Conservation (phyloP, 140 eudicot genomes). For the Bidens hawaiensis region DNA sequence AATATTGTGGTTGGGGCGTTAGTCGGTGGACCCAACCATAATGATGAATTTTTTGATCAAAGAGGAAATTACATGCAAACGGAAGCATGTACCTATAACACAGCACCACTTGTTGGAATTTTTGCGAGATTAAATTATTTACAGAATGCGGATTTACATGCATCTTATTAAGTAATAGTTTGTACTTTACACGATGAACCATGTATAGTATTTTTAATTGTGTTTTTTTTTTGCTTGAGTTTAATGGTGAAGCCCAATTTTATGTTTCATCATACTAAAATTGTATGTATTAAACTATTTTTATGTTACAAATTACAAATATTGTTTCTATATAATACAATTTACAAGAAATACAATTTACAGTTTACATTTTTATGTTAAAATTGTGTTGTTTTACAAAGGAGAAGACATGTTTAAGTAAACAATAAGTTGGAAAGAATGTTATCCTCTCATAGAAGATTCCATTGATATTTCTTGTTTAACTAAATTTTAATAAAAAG, state of each 20-base stretch:
- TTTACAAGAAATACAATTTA: too few species aligned
- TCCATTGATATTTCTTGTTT: too few species aligned
- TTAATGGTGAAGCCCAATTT: background rate
- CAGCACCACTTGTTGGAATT: constrained; percentile 84
- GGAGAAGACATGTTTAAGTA: too few species aligned
- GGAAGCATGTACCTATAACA: constrained; percentile 87
- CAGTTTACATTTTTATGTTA: too few species aligned
- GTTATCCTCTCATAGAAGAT: too few species aligned
- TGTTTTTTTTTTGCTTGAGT: background rate
- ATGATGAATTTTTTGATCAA: constrained; percentile 52
- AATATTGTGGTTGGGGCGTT: constrained; percentile 67
- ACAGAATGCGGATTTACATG: constrained; percentile 21
- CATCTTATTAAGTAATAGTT: constrained; percentile 24
- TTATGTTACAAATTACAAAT: background rate
- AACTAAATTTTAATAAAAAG: too few species aligned
- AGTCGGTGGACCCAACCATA: constrained; percentile 74
- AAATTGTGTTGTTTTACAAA: too few species aligned
- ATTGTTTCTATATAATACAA: background rate
- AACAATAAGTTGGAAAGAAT: too few species aligned
- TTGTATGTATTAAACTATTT: background rate
- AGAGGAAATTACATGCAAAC: constrained; percentile 70
- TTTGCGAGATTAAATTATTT: constrained; percentile 57
- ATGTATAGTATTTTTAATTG: constrained; percentile 7
- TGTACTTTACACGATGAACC: constrained; percentile 15
- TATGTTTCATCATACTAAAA: background rate